These are phyloP conservation scores for Cochlearia excelsa DNA, from an alignment of 345 rosid genomes.

Conservation along the genomic window DNA sequence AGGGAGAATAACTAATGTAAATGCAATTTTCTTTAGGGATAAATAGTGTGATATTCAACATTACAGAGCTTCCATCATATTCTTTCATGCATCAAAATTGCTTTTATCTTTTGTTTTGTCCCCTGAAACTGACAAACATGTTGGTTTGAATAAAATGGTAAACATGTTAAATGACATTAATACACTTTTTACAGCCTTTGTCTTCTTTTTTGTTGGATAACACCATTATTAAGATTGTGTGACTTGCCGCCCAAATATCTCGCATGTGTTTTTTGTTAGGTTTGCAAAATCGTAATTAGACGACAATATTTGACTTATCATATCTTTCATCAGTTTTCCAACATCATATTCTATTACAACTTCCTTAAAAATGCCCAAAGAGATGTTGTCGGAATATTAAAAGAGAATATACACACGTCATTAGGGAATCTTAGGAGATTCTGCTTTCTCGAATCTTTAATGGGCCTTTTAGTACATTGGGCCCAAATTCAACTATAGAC, in stretches of 20 bases:
- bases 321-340: slow-evolving; percentile 1
- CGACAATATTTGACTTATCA: slow-evolving; percentile 28
- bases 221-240: not conserved
- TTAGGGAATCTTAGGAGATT: slow-evolving; percentile 1
- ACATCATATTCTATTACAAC: not conserved
- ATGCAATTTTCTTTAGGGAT: slow-evolving; percentile 39
- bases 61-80: slow-evolving; percentile 31
- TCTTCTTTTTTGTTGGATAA: not conserved
- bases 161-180: no score
- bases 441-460: not conserved
- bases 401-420: slow-evolving; percentile 7
- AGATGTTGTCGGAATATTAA: slow-evolving; percentile 14
- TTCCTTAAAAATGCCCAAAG: slow-evolving; percentile 17
- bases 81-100: slow-evolving; percentile 29
- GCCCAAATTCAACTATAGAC: slow-evolving; percentile 7
- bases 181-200: no score
- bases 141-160: not conserved
- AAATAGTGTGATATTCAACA: slow-evolving; percentile 24
- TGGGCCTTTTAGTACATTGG: slow-evolving; percentile 3
- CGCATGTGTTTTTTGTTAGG: slow-evolving; percentile 30
- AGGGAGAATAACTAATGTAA: slow-evolving; percentile 34
- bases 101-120: slow-evolving; percentile 24
- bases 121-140: slow-evolving; percentile 8
- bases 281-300: slow-evolving; percentile 18
- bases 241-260: slow-evolving; percentile 25